Evolutionary conservation across 345 rosid genomes (phyloP).

Genomic region (Salix purpurea): DNA sequence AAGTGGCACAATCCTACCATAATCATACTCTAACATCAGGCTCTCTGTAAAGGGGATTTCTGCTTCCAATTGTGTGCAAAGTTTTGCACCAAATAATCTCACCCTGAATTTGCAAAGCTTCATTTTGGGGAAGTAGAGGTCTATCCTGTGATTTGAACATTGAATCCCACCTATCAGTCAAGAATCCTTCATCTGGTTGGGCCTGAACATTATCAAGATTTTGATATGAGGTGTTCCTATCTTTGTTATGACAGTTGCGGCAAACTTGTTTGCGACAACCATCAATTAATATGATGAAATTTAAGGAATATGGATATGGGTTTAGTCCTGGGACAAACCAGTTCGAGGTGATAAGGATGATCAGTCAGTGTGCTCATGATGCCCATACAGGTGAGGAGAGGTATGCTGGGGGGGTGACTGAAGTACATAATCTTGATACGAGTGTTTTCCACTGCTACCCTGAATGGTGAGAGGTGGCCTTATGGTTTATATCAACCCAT

Average conservation of each 20-base stretch:
- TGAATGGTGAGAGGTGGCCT: no score
- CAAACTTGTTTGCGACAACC: neutral
- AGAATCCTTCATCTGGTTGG: constrained; percentile 18
- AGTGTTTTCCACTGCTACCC: no score
- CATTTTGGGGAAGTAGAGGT: constrained; percentile 2
- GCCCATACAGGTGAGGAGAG: no score
- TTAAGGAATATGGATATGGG: constrained; percentile 14
- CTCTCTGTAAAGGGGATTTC: constrained; percentile 14
- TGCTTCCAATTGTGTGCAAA: neutral
- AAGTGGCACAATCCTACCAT: no score
- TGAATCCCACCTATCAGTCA: neutral
- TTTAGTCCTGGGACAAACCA: constrained; percentile 8
- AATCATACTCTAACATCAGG: no score
- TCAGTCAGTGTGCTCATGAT: neutral
- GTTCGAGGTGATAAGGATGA: constrained; percentile 15
- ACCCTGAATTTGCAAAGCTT: constrained; percentile 11
- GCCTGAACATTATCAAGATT: neutral
- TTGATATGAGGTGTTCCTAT: neutral
- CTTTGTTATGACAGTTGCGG: neutral
- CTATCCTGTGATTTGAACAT: constrained; percentile 6
- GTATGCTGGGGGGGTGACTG: neutral
- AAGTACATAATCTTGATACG: constrained; percentile 9
- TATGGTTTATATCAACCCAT: no score
- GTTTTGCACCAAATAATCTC: no score
- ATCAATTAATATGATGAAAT: neutral